Evolutionary conservation across 345 rosid species (phyloP), one percentile per base, ranked within the genome.

Genomic region (Brassica juncea): DNA sequence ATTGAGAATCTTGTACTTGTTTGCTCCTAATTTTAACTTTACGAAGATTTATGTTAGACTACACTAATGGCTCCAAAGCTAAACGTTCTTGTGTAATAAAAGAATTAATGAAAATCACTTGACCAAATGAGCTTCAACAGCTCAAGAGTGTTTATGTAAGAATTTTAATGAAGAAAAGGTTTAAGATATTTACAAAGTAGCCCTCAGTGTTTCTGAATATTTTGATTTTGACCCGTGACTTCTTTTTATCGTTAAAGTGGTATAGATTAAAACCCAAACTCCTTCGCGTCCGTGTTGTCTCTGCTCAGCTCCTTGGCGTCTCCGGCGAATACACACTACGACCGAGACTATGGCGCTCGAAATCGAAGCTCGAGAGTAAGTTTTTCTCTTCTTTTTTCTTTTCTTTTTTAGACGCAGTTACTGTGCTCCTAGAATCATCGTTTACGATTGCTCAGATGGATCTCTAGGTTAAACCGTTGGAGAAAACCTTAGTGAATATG

Each of bases 361-460:
- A 88, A 92, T 94, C 84, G 99, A 94, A 83, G 95, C 99, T 77
- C 90, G 97, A 72, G 99, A 94, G 99, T 94, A 82, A 85, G 97
- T 69, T 66, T 5, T 76, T 0, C 23, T 5, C 44, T 5, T 14
- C 7, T 55, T 5, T 14, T 3, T 3, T 15, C 4, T 19, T 1
- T 8, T 57, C 5, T 14, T 10, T n/a, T 9, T 14, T 32, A 31
- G 15, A 67, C 3, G 32, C 47, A 42, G 70, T 44, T 49, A 6
- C 19, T 47, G 8, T 28, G 30, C 75, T 62, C 25, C 35, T 54
- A 68, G 52, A 47, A 49, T 63, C 64, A 78, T 72, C 21, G 30
- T 32, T 15, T 15, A 66, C 73, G 73, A 47, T n/a, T 79, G 39
- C 37, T 67, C 67, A 32, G n/a, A 73, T 37, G 55, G 57, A 72